Conservation (phyloP, 306 rosid genomes). For the Arachis stenosperma region DNA sequence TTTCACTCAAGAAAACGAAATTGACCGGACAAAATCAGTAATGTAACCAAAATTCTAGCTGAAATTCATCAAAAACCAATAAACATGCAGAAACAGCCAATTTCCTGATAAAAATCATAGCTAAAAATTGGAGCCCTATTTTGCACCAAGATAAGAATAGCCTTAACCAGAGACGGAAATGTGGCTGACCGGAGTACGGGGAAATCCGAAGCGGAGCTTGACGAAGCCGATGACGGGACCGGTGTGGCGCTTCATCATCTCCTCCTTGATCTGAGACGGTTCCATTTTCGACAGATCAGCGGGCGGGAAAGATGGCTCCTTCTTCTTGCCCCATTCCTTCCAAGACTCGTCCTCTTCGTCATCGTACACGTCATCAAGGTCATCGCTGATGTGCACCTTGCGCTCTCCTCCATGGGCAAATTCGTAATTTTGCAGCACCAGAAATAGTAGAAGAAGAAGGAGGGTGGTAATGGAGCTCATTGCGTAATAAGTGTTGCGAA, state of each 20-base stretch:
- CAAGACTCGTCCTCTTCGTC: slow-evolving; percentile 91
- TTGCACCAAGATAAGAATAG: slow-evolving; percentile 11
- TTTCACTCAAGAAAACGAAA: background rate
- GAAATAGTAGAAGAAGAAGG: slow-evolving; percentile 35
- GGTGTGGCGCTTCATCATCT: slow-evolving; percentile 67
- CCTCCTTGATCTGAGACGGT: slow-evolving; percentile 71
- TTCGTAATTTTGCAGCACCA: slow-evolving; percentile 30
- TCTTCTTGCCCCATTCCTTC: slow-evolving; percentile 88
- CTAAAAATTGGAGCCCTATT: slow-evolving; percentile 17
- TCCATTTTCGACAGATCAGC: slow-evolving; percentile 67
- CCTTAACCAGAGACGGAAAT: background rate
- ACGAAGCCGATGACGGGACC: slow-evolving; percentile 83
- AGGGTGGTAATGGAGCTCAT: slow-evolving; percentile 37
- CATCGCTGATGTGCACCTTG: slow-evolving; percentile 74
- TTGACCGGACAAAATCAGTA: background rate
- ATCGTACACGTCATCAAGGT: slow-evolving; percentile 81
- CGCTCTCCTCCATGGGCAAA: slow-evolving; percentile 60
- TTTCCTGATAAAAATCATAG: slow-evolving; percentile 3
- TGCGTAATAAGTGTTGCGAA: no score
- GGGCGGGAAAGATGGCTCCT: slow-evolving; percentile 52
- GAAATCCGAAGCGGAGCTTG: slow-evolving; percentile 76
- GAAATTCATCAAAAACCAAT: background rate
- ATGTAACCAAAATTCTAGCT: background rate
- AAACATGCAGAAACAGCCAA: no score
- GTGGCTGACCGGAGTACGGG: slow-evolving; percentile 57